Base-by-base conservation (phyloP, 345 rosid species). In the Eucalyptus brandiana region DNA sequence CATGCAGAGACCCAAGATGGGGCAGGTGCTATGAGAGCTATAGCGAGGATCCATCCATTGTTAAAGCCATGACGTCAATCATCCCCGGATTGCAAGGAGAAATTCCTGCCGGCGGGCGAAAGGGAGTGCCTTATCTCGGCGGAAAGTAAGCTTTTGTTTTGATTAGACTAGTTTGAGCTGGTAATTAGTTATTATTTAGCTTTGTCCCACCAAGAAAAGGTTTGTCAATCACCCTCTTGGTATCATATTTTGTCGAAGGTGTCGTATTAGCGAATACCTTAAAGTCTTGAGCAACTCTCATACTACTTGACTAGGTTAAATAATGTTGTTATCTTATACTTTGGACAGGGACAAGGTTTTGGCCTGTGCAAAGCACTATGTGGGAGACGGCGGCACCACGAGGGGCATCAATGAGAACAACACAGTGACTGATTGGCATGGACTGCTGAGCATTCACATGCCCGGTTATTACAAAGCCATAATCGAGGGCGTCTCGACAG, bases 361-460 rank as follows among this genome's bases (percentile, higher is more conserved):
- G 28, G 97, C 99, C 7, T 96, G 99, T 91, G 98, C 99, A 11
- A 97, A 96, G 91, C 99, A 97, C 92, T 97, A 89, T 88, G 97
- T 96, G 49, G 97, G 97, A 8, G 98, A 96, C 88, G 97, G 97
- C 19, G 98, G 99, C 44, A 97, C 98, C 7, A 49, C 92, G 12
- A 90, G 76, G 17, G 99, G 98, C 69, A 94, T 95, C 48, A 92
- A 96, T 50, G 98, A 95, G 87, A 95, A 96, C 91, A 88, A 97
- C 88, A 95, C 97, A 0, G 91, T 90, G 87, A 91, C 86, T 23
- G 91, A 89, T 44, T 32, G 86, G 87, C 92, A 92, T 72, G 95
- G 90, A 54, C 80, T 97, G 90, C 37, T 94, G 45, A 88, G 89
- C 88, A 95, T 95, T 80, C 99, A 97, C 93, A 94, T 97, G 99